phyloP scores from a whole-genome alignment of 2,329 filamentous ascomycete genomes.

The Nectriaceae sp. region DNA sequence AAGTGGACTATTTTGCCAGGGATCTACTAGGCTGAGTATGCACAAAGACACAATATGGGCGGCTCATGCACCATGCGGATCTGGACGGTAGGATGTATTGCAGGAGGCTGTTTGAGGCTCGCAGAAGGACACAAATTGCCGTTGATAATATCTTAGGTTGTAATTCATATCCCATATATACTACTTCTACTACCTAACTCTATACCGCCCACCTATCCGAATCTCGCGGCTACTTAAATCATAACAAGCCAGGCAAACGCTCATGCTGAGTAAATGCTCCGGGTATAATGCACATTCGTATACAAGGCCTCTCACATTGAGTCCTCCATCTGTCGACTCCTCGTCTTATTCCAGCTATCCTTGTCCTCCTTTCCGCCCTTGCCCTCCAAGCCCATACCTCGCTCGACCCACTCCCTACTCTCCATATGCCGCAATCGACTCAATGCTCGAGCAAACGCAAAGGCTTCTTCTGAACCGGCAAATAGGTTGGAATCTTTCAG shows the following conservation, averaged over 20 bases:
- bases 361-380: conserved; percentile 65
- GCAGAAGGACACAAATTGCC: too few relatives aligned
- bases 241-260: conserved; percentile 29
- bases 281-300: conserved; percentile 28
- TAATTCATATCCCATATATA: conserved; percentile 4
- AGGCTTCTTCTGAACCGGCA: conserved; percentile 91
- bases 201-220: too few relatives aligned
- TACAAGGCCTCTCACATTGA: conserved; percentile 53
- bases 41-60: too few relatives aligned
- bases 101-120: too few relatives aligned
- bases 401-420: conserved; percentile 90
- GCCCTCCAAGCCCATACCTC: conserved; percentile 68
- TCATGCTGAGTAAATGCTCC: conserved; percentile 27
- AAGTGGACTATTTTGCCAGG: conserved; percentile 39
- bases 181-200: neutral
- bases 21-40: conserved; percentile 33
- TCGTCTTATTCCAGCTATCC: conserved; percentile 65
- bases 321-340: conserved; percentile 69
- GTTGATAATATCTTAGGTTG: conserved; percentile 10
- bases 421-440: conserved; percentile 90
- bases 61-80: neutral
- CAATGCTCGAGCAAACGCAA: conserved; percentile 90
- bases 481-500: conserved; percentile 87
- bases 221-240: too few relatives aligned
- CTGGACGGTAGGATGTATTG: too few relatives aligned